Evolutionary conservation across 73 alveolate genomes (phyloP), one percentile per base, ranked within the genome.

Genomic region (Paramecium pentaurelia): DNA sequence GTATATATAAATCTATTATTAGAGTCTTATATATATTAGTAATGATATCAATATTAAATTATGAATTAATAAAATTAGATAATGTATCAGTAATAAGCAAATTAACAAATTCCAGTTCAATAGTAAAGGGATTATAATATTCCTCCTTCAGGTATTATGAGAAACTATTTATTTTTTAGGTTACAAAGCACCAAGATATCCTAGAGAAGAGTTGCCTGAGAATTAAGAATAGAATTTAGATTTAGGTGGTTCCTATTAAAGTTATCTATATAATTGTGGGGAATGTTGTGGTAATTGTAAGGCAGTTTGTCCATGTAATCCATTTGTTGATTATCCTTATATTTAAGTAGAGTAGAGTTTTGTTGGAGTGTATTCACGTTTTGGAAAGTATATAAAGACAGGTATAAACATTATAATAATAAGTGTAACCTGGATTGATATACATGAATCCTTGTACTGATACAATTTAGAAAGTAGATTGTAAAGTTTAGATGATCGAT

Each of bases 391-490:
- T 73, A 83, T 89, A 25, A 89, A 83, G 40, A 49, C 86, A 89
- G 87, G 87, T 73, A 73, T 40, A 12, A 30, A 34, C 9, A 37
- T 4, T 12, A 12, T 37, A 20, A 28, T 49, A 12, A 2, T 4
- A 2, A 73, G 88, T 83, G 0, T 20, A 71, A 45, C 94, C 94
- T 71, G 94, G 94, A 22, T 27, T 89, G 7, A 89, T 89, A 18
- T 89, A 89, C 75, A 83, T 89, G 20, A 89, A 89, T 89, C 94
- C 94, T 5, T 89, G 94, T 38, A 89, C 94, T 4, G 94, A 89
- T 28, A 89, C 71, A 22, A n/a, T 89, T 1, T 60, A 38, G 34
- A 47, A 89, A 27, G 94, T 89, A 5, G 94, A 89, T 89, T 51
- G 71, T 25, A 77, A 83, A 49, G 85, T 89, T n/a, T n/a, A 89